Percentiles rank a stretch among this genome's conserved stretches.
phyloP scores from a whole-genome alignment of 2,329 filamentous ascomycete species.

The Xylariomycetidae sp. region DNA sequence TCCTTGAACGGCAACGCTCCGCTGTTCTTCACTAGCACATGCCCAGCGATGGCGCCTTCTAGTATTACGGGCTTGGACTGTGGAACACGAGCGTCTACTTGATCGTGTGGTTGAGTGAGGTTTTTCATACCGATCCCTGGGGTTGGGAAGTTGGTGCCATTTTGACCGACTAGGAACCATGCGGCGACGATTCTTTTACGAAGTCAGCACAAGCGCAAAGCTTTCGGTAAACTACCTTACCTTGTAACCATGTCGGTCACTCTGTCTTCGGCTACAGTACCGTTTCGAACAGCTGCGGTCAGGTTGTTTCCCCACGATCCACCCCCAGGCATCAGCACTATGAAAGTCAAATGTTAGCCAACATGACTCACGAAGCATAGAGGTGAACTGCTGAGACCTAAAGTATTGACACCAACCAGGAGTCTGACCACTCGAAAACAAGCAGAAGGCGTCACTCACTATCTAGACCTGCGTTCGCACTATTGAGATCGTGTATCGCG shows the following conservation, averaged over 20 bases:
- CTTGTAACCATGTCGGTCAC: constrained; percentile 77
- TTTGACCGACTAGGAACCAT: constrained; percentile 54
- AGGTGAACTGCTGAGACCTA: no score
- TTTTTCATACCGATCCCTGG: constrained; percentile 57
- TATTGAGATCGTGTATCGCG: constrained; percentile 56
- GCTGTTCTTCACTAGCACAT: constrained; percentile 75
- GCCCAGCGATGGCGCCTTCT: constrained; percentile 55
- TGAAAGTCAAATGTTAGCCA: no score
- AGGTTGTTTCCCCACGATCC: constrained; percentile 62
- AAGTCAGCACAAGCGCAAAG: no score
- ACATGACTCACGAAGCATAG: no score
- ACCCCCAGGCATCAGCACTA: no score
- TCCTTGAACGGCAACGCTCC: constrained; percentile 57
- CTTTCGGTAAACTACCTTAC: no score
- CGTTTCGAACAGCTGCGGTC: constrained; percentile 70
- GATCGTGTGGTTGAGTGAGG: constrained; percentile 41
- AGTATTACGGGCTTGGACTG: constrained; percentile 39
- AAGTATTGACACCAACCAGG: no score
- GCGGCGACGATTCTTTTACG: constrained; percentile 59
- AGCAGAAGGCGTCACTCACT: no score
- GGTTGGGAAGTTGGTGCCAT: constrained; percentile 38
- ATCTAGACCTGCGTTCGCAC: constrained; percentile 51
- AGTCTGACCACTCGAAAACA: no score
- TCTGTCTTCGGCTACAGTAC: constrained; percentile 65
- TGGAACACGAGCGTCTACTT: constrained; percentile 45